Evolutionary conservation across 1,139 yeast species (phyloP), one percentile per base, ranked within the genome.

Genomic region (Candida sanyaensis): DNA sequence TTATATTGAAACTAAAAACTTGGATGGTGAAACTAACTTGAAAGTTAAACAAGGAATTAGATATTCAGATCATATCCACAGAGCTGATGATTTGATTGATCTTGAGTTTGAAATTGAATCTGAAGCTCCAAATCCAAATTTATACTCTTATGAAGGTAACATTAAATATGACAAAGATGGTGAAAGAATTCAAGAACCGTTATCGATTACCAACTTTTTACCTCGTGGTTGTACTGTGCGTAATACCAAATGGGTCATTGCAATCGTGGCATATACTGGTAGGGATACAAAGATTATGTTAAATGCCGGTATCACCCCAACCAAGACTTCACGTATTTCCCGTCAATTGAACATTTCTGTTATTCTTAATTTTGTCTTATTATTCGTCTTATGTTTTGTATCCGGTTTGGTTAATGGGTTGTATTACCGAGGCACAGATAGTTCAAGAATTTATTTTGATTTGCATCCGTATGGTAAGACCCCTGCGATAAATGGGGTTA

Each of bases 1-100:
- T 68, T 92, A 86, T 61, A 84, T 92, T 38, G 98, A 93, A 66
- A 93, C 99, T 1, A 92, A 91, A 61, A 93, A 93, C 64, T 77
- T 93, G 58, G 98, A 93, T 68, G 99, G 99, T 64, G 99, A 93
- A 68, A 90, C 98, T 5, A 93, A 93, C 63, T 77, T 93, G 64
- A 93, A 93, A 66, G 82, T 83, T 43, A 86, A 90, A 52, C 85
- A 83, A 54, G 84, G 96, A 11, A 69, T 93, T 48, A 80, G 82
- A 50, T 82, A 89, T 58, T 91, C 96, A 26, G 79, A 83, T 34
- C 65, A 71, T 10, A 61, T 68, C 24, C 68, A 73, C 44, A 91
- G 81, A 57, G 76, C 95, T 0, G 71, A 76, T 29, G 97, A 92
- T 62, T 77, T 92, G 52, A 86, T 86, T 44, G 79, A 83, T 57